Percentiles rank a stretch among this genome's conserved stretches.
These are phyloP conservation scores for Cutaneotrichosporon dermatis DNA, from an alignment of 1,284 basidiomycete species.

Conservation along the genomic window DNA sequence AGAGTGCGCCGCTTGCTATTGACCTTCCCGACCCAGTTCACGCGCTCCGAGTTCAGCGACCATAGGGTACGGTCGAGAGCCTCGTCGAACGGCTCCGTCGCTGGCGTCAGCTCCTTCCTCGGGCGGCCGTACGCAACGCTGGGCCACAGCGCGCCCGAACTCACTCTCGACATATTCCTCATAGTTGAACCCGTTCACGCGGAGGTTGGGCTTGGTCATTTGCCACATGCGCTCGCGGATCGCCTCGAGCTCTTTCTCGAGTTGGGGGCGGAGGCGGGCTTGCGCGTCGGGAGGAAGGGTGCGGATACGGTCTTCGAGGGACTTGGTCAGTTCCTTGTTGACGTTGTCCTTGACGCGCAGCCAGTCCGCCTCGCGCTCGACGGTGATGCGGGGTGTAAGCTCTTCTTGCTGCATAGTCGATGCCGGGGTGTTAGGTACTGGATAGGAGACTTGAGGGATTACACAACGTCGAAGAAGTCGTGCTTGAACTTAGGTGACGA, in stretches of 20 bases:
- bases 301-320: conserved; percentile 37
- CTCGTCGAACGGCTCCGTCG: conserved; percentile 74
- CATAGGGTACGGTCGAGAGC: conserved; percentile 67
- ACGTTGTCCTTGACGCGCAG: conserved; percentile 38
- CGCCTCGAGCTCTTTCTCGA: conserved; percentile 35
- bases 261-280: conserved; percentile 32
- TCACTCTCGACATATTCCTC: conserved; percentile 58
- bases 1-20: conserved; percentile 59
- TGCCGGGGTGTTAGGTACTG: too few species aligned
- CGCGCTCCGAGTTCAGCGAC: conserved; percentile 62
- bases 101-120: conserved; percentile 45
- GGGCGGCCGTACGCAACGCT: too few species aligned
- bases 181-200: conserved; percentile 71
- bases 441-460: too few species aligned
- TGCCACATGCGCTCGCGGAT: conserved; percentile 50
- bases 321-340: conserved; percentile 18
- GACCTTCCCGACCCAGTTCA: conserved; percentile 64
- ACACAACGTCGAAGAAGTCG: too few species aligned
- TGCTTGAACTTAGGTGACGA: too few species aligned
- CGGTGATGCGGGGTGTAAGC: conserved; percentile 18
- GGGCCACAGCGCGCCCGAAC: too few species aligned
- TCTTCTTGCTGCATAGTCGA: background rate
- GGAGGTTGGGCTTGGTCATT: conserved; percentile 64
- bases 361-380: conserved; percentile 45
- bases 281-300: conserved; percentile 33